phyloP scores from a whole-genome alignment of 75 land plant species.

The Selaginella tamariscina region DNA sequence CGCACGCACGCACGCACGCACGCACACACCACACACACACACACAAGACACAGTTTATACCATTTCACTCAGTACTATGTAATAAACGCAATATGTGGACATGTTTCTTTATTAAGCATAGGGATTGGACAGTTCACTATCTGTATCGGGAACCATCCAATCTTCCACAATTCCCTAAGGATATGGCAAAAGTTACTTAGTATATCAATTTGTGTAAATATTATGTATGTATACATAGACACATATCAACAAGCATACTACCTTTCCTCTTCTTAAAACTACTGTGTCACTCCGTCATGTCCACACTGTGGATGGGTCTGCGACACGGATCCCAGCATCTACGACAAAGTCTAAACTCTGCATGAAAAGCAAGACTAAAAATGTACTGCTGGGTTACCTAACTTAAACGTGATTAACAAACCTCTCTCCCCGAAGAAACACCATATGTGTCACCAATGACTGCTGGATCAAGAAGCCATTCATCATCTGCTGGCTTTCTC shows the following conservation, averaged over 20 bases:
- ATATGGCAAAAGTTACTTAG: too few species aligned
- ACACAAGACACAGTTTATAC: too few species aligned
- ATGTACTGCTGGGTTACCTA: too few species aligned
- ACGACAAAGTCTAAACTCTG: constrained; percentile 96
- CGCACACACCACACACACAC: too few species aligned
- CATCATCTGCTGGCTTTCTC: constrained; percentile 46
- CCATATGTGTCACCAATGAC: constrained; percentile 72
- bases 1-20: too few species aligned
- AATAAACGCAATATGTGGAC: too few species aligned
- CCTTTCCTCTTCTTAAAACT: constrained; percentile 79
- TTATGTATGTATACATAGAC: too few species aligned
- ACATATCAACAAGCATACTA: too few species aligned
- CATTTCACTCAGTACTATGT: too few species aligned
- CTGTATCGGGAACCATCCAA: constrained; percentile 26
- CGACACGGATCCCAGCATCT: constrained; percentile 74
- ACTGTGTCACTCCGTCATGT: constrained; percentile 62
- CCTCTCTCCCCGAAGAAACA: constrained; percentile 47
- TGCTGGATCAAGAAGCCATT: constrained; percentile 82
- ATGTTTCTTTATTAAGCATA: too few species aligned
- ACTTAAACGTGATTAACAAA: too few species aligned
- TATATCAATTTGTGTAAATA: too few species aligned
- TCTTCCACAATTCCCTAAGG: constrained; percentile 27
- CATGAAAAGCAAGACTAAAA: neutral
- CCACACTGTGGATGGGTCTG: constrained; percentile 93
- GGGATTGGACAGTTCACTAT: constrained; percentile 18